Conservation (phyloP, 2,329 filamentous ascomycete species). For the Gremmenia infestans region DNA sequence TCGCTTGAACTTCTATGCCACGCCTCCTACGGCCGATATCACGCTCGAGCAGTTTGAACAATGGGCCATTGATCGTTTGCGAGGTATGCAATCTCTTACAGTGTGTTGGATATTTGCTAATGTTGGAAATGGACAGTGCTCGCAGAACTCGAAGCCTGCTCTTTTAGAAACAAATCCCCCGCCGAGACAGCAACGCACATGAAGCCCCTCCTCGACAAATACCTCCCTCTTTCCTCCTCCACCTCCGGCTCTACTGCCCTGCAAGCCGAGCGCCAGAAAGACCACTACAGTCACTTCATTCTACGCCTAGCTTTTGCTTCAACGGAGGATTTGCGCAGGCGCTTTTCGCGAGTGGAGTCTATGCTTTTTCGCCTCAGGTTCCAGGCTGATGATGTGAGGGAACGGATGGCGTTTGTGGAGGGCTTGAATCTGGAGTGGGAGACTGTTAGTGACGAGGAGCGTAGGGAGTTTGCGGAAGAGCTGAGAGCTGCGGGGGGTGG, state of each 20-base stretch:
- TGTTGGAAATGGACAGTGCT: conserved; percentile 52
- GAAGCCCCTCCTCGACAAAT: conserved; percentile 80
- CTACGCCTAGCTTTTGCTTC: conserved; percentile 86
- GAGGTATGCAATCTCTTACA: conserved; percentile 49
- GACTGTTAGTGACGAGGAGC: conserved; percentile 73
- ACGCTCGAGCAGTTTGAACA: conserved; percentile 97
- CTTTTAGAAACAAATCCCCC: conserved; percentile 84
- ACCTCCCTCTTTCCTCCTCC: conserved; percentile 74
- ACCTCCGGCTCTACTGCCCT: conserved; percentile 57
- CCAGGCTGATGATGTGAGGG: conserved; percentile 66
- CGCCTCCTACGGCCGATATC: conserved; percentile 87
- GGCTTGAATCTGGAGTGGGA: conserved; percentile 81
- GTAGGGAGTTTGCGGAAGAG: conserved; percentile 36
- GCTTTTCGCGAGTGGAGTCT: conserved; percentile 82
- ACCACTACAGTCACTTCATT: conserved; percentile 98
- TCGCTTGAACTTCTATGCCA: conserved; percentile 86
- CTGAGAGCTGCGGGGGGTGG: conserved; percentile 31
- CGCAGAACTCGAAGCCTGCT: conserved; percentile 86
- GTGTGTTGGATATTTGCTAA: conserved; percentile 27
- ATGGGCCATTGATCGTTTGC: conserved; percentile 91
- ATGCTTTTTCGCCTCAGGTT: conserved; percentile 84
- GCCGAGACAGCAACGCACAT: conserved; percentile 80
- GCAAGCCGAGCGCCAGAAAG: conserved; percentile 75
- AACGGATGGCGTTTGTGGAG: conserved; percentile 71
- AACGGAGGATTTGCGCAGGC: conserved; percentile 82